Evolutionary conservation across 2,329 filamentous ascomycete species (phyloP).

Genomic region (Pestalotiopsis fici): DNA sequence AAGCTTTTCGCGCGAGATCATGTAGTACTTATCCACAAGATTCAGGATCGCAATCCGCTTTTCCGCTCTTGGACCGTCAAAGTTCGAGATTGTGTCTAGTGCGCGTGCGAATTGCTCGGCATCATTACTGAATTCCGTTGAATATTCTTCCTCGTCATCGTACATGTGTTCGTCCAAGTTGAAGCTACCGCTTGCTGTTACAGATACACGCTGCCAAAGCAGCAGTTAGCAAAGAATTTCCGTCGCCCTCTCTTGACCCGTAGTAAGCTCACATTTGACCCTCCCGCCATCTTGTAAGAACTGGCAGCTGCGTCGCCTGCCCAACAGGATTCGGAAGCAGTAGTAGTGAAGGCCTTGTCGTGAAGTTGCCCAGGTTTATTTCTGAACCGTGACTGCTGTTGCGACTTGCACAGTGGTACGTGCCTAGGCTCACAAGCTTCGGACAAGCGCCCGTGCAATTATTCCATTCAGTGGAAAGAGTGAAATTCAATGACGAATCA

Average conservation of each 20-base stretch:
- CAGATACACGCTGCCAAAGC: neutral
- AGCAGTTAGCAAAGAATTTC: neutral
- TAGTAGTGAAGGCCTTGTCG: neutral
- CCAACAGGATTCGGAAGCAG: neutral
- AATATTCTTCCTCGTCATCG: conserved; percentile 1
- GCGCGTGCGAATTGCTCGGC: conserved; percentile 85
- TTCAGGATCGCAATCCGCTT: conserved; percentile 67
- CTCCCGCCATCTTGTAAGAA: neutral
- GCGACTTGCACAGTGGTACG: neutral
- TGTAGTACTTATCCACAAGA: conserved; percentile 66
- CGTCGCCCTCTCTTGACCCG: neutral
- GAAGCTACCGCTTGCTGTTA: conserved; percentile 4
- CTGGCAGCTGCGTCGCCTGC: neutral
- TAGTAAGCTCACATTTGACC: neutral
- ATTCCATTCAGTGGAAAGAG: neutral
- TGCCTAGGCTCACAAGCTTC: neutral
- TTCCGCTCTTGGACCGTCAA: conserved; percentile 49
- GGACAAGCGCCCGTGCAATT: neutral
- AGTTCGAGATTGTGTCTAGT: conserved; percentile 72
- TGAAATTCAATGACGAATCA: neutral
- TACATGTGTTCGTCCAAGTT: conserved; percentile 11
- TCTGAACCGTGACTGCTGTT: neutral
- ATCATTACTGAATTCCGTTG: conserved; percentile 52
- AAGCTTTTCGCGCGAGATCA: conserved; percentile 50
- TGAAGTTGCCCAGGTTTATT: neutral